phyloP scores from a whole-genome alignment of 2,329 filamentous ascomycete species.

The Cercospora janseana region DNA sequence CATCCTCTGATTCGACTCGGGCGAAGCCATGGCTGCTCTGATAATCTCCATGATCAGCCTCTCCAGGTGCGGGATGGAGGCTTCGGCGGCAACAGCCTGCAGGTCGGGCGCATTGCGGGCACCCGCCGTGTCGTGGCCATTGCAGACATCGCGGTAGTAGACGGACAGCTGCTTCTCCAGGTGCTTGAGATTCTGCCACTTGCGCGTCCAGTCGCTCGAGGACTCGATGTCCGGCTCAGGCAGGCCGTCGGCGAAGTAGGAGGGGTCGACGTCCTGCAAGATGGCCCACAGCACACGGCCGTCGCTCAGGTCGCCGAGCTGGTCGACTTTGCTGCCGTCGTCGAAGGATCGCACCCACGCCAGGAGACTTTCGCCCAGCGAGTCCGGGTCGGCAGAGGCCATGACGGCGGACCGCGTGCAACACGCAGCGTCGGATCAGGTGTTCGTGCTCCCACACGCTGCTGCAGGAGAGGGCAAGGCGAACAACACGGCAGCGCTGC shows the following conservation, averaged over 20 bases:
- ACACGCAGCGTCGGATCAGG: too few species aligned
- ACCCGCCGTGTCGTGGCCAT: slow-evolving; percentile 38
- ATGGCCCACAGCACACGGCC: slow-evolving; percentile 51
- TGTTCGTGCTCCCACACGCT: not conserved
- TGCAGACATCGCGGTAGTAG: slow-evolving; percentile 49
- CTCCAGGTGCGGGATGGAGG: slow-evolving; percentile 39
- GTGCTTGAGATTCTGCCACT: slow-evolving; percentile 55
- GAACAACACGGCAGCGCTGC: not conserved
- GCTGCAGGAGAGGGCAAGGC: not conserved
- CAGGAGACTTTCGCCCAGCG: slow-evolving; percentile 34
- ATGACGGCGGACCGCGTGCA: slow-evolving; percentile 14
- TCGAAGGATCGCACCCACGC: slow-evolving; percentile 48
- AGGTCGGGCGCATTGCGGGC: slow-evolving; percentile 46
- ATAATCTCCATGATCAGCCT: slow-evolving; percentile 51
- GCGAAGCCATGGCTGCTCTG: slow-evolving; percentile 48
- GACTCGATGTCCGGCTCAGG: slow-evolving; percentile 46
- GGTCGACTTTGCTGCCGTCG: slow-evolving; percentile 37
- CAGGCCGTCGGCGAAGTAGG: slow-evolving; percentile 50
- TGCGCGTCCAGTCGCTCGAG: slow-evolving; percentile 51
- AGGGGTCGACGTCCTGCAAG: slow-evolving; percentile 47
- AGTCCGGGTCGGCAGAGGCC: slow-evolving; percentile 26
- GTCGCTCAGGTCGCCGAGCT: slow-evolving; percentile 48
- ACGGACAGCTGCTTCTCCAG: slow-evolving; percentile 50
- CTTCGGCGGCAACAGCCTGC: slow-evolving; percentile 50
- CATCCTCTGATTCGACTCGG: slow-evolving; percentile 51